Evolutionary conservation across 78 protist species (phyloP), one percentile per base, ranked within the genome.

Genomic region (Acrasis kona): DNA sequence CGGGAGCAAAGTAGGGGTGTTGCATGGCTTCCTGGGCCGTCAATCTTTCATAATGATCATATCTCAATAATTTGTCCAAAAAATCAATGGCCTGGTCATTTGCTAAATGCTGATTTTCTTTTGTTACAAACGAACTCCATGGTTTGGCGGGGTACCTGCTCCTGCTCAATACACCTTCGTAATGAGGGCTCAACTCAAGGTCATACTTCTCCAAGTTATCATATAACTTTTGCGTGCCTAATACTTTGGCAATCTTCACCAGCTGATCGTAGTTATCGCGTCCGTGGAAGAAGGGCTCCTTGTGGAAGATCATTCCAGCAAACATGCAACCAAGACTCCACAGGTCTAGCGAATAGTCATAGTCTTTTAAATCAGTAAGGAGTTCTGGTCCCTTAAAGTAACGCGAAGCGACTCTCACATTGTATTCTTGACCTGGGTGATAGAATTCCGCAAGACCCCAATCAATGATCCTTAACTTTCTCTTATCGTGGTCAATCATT

Each of bases 391-490:
- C 92, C 77, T 98, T 98, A 85, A 89, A 98, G 87, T 92, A 96
- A 4, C 99, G 77, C 2, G 98, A 93, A n/a, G 99, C 99, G 34
- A 98, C 99, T 31, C 99, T 89, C n/a, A 98, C 99, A 80, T 98
- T 98, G 87, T 96, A 98, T 64, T 90, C 96, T 12, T 57, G 72
- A 40, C 84, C 90, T 2, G 92, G 98, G 70, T 91, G 98, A 80
- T 96, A 98, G 82, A 93, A 98, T 75, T 98, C 99, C 5, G 99
- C 99, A 34, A 98, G 80, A 3, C 99, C 99, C 98, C 99, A 98
- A 74, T 98, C 99, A 70, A 96, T 96, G 29, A 96, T 87, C 39
- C 97, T 76, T 36, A 96, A 82, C 85, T 87, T 74, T 6, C 93
- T 68, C 76, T 89, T 85, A 36, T 72, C 83, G 76, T 93, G 99